Conservation (phyloP, 805 yeast species). For the Ogataea nitratoaversa region DNA sequence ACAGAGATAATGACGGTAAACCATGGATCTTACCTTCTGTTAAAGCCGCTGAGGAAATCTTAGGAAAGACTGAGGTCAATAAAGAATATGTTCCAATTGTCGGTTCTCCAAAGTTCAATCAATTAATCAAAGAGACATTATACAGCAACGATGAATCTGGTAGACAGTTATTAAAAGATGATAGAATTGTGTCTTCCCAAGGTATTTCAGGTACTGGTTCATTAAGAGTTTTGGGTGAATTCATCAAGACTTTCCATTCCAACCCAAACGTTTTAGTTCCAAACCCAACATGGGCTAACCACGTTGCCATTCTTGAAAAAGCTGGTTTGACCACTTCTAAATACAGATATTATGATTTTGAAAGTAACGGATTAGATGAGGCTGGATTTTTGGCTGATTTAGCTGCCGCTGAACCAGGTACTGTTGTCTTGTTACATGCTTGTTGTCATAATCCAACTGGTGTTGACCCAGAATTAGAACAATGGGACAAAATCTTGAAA, state of each 20-base stretch:
- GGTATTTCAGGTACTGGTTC: constrained; percentile 97
- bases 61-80: constrained; percentile 48
- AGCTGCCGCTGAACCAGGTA: constrained; percentile 48
- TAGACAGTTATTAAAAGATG: constrained; percentile 48
- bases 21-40: constrained; percentile 87
- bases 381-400: constrained; percentile 61
- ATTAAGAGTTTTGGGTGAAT: constrained; percentile 76
- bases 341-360: constrained; percentile 69
- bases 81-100: constrained; percentile 86
- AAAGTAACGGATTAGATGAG: constrained; percentile 59
- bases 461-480: constrained; percentile 76
- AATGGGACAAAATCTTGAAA: constrained; percentile 75
- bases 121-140: constrained; percentile 63
- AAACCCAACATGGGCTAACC: constrained; percentile 94
- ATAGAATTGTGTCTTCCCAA: constrained; percentile 77
- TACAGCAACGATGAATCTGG: constrained; percentile 64
- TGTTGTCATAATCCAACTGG: constrained; percentile 99
- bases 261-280: constrained; percentile 64
- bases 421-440: constrained; percentile 78
- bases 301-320: constrained; percentile 69
- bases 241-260: constrained; percentile 57
- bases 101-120: constrained; percentile 68
- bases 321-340: constrained; percentile 61
- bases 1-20: constrained; percentile 80
- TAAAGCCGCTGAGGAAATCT: constrained; percentile 53